Conservation (phyloP, 495 filamentous ascomycete genomes). For the Recurvomyces mirabilis region DNA sequence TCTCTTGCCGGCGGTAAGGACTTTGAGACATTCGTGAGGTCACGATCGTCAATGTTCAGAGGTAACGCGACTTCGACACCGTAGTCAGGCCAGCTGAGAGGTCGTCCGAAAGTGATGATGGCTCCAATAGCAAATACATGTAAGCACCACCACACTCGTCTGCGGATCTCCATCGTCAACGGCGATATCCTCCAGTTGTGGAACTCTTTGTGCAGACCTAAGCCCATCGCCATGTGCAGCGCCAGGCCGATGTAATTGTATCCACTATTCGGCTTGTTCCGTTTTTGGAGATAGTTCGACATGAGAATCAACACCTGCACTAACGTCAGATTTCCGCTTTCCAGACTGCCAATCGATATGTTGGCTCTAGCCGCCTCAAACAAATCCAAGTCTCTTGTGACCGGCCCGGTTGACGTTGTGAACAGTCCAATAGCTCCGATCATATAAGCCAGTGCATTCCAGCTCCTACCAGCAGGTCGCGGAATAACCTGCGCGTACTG, state of each 20-base stretch:
- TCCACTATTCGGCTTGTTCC: conserved; percentile 6
- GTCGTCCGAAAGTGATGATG: conserved; percentile 28
- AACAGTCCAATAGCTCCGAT: conserved; percentile 9
- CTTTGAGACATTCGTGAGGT: conserved; percentile 9
- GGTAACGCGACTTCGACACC: conserved; percentile 26
- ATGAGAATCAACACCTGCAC: conserved; percentile 13
- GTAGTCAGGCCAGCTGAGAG: conserved; percentile 14
- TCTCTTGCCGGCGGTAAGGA: conserved; percentile 20
- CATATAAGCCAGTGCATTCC: conserved; percentile 11
- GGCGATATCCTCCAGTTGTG: conserved; percentile 25
- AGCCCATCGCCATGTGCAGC: conserved; percentile 35
- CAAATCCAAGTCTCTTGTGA: neutral
- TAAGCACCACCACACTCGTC: conserved; percentile 30
- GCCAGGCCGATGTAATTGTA: conserved; percentile 33
- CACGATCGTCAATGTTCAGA: conserved; percentile 24
- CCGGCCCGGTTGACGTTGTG: neutral
- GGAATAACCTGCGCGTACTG: conserved; percentile 5
- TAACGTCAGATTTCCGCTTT: conserved; percentile 6
- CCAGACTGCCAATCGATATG: conserved; percentile 10
- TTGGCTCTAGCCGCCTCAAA: conserved; percentile 13
- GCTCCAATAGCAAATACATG: conserved; percentile 32
- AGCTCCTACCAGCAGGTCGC: conserved; percentile 1
- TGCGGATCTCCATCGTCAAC: conserved; percentile 23
- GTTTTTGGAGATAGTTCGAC: conserved; percentile 23
- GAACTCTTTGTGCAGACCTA: conserved; percentile 33